Conservation (phyloP, 2,329 filamentous ascomycete genomes). For the Pseudogymnoascus sp. region DNA sequence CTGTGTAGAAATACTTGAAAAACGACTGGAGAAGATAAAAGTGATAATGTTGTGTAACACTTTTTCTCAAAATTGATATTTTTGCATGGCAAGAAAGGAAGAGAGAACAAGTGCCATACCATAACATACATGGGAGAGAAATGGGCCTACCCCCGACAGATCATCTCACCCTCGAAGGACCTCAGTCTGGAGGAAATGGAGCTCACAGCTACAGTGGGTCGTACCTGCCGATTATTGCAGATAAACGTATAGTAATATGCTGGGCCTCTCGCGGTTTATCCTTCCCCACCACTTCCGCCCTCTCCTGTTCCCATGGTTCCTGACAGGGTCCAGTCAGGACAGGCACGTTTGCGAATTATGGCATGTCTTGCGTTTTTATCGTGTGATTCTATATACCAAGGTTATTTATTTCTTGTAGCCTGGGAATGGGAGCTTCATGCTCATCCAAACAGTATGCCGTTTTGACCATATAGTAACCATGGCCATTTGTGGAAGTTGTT, state of each 20-base stretch:
- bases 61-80: not conserved
- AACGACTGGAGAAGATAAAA: not conserved
- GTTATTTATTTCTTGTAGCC: not conserved
- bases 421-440: not conserved
- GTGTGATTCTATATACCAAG: not conserved
- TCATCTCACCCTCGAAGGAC: no score
- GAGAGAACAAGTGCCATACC: not conserved
- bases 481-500: not conserved
- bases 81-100: not conserved
- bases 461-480: not conserved
- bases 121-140: not conserved
- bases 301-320: not conserved
- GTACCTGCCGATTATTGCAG: not conserved
- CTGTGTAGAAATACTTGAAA: not conserved
- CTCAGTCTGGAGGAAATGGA: not conserved
- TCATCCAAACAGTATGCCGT: not conserved
- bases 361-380: not conserved
- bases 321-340: not conserved
- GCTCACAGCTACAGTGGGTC: not conserved
- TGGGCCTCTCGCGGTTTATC: not conserved
- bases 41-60: not conserved
- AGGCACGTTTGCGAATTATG: not conserved
- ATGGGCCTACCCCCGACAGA: not conserved
- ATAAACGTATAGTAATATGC: not conserved
- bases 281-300: not conserved